Conservation (phyloP, 1,139 yeast genomes). For the Pichia sp. region DNA sequence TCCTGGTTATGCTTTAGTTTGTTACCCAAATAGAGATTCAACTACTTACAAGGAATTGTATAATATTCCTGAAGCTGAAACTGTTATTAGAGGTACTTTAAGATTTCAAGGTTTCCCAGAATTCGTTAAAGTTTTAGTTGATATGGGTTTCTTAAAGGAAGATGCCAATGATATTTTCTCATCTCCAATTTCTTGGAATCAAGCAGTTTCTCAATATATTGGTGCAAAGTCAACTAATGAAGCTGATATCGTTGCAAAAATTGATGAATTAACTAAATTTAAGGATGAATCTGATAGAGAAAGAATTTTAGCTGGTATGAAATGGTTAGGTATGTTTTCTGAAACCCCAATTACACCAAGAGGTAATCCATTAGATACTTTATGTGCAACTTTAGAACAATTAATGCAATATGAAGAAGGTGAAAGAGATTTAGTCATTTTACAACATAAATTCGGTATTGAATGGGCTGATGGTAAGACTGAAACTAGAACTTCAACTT, state of each 20-base stretch:
- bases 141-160: conserved; percentile 86
- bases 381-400: conserved; percentile 93
- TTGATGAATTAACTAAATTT: conserved; percentile 74
- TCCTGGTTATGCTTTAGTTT: conserved; percentile 92
- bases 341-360: conserved; percentile 72
- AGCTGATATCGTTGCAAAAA: conserved; percentile 67
- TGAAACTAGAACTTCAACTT: conserved; percentile 91
- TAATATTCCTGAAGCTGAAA: conserved; percentile 94
- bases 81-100: conserved; percentile 93
- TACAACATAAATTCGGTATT: conserved; percentile 97
- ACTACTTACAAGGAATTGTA: conserved; percentile 89
- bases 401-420: conserved; percentile 94
- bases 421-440: conserved; percentile 90
- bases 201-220: conserved; percentile 70
- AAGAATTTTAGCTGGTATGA: conserved; percentile 81
- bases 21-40: conserved; percentile 98
- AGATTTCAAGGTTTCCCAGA: conserved; percentile 99
- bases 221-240: conserved; percentile 68
- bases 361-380: conserved; percentile 90
- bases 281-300: conserved; percentile 76
- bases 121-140: conserved; percentile 91
- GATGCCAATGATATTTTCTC: conserved; percentile 54
- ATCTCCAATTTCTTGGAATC: conserved; percentile 72
- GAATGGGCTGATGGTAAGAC: conserved; percentile 91
- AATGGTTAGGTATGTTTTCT: conserved; percentile 91